Base-by-base conservation (phyloP, 73 alveolate species). In the Paramecium biaurelia region DNA sequence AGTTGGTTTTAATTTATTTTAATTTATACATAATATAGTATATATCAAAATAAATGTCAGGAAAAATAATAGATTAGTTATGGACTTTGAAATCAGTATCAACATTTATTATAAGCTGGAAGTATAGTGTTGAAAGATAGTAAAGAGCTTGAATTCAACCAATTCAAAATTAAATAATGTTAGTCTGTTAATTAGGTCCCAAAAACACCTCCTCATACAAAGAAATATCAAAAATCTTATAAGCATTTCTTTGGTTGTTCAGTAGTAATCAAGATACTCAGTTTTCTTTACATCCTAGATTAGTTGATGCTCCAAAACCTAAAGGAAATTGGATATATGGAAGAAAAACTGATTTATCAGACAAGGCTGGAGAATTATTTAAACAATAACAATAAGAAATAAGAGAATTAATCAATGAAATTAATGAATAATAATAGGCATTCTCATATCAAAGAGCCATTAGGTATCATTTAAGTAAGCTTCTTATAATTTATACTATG, bases 161-260 rank as follows among this genome's bases (percentile, higher is more conserved):
- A 42, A 11, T 42, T 28, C 35, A 79, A 79, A 70, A 70, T 28
- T 12, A 34, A 70, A 49, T 70, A 34, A 70, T 37, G 30, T 2
- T 32, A 9, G 28, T 35, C 63, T 34, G 86, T 70, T 70, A 42
- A 0, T n/a, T 32, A 38, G 68, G 74, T 79, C 3, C 92, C 85
- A 1, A 92, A 82, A 43, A 88, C 93, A 10, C 93, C 93, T 7
- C 35, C 70, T 7, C 93, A 88, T 38, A 88, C 70, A 37, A 88
- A 88, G 30, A 88, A 88, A 45, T 88, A 88, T 63, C 20, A 92
- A 43, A 88, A 88, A 43, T 88, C 93, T 21, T 88, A 88, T 32
- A 88, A 88, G 57, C 43, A 88, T 15, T 79, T 70, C 45, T 88
- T 41, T 88, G 93, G 93, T 2, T 34, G 23, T 28, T 41, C 90